Conservation (phyloP, 1,139 yeast species). For the Debaryomycetaceae sp. region DNA sequence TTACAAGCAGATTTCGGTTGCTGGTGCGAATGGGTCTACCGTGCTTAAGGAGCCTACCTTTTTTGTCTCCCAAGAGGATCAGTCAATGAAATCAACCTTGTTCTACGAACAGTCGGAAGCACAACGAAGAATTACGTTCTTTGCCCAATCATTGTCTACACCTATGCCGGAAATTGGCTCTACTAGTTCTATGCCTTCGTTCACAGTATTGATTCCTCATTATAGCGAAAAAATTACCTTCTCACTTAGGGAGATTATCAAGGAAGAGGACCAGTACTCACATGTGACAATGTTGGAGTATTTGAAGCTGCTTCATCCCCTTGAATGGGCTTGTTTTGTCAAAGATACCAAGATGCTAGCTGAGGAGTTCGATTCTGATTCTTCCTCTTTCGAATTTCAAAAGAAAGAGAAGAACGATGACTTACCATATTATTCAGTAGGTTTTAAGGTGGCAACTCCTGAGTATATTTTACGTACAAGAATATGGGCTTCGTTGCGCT, state of each 20-base stretch:
- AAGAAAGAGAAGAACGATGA: constrained; percentile 42
- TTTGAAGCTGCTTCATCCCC: constrained; percentile 61
- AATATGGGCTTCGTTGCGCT: constrained; percentile 76
- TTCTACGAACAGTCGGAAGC: constrained; percentile 55
- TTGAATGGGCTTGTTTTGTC: constrained; percentile 79
- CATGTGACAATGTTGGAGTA: constrained; percentile 72
- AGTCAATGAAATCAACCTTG: constrained; percentile 25
- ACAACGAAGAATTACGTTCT: constrained; percentile 75
- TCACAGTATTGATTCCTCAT: constrained; percentile 85
- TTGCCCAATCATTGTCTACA: constrained; percentile 82
- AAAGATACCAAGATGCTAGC: constrained; percentile 54
- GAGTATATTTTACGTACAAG: constrained; percentile 65
- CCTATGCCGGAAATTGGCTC: constrained; percentile 73
- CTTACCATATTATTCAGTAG: constrained; percentile 67
- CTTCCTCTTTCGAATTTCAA: constrained; percentile 4
- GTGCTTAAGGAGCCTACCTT: constrained; percentile 56
- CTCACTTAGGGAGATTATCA: constrained; percentile 62
- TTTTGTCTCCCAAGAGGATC: constrained; percentile 73
- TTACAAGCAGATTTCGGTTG: constrained; percentile 46
- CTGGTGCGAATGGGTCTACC: constrained; percentile 21
- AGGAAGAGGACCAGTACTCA: constrained; percentile 48
- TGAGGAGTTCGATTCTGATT: constrained; percentile 25
- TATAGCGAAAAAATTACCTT: constrained; percentile 72
- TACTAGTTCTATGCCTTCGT: constrained; percentile 72
- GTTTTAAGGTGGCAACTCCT: constrained; percentile 63